Percentiles rank a stretch among this genome's conserved stretches.
These are phyloP conservation scores for Themeda triandra DNA, from an alignment of 176 grass and related monocot genomes.

Conservation along the genomic window DNA sequence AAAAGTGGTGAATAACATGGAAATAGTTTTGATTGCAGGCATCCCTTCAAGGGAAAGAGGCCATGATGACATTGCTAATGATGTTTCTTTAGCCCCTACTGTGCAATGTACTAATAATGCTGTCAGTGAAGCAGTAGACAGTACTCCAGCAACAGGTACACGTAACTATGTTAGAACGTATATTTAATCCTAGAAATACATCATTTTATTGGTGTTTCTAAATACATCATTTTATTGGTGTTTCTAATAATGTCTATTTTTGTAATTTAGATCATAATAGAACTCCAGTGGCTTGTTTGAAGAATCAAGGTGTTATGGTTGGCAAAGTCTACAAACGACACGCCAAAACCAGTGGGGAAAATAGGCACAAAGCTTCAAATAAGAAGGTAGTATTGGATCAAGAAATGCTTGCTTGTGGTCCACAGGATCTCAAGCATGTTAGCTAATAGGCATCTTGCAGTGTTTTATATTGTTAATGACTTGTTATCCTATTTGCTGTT, in stretches of 20 bases:
- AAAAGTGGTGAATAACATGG: neutral
- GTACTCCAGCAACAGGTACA: neutral
- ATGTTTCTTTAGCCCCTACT: neutral
- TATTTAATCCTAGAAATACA: conserved; percentile 1
- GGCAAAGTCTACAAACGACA: too few relatives aligned
- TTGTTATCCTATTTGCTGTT: neutral
- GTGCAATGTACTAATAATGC: neutral
- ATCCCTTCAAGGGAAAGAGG: neutral
- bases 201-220: too few relatives aligned
- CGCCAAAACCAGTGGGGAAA: neutral
- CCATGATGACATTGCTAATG: neutral
- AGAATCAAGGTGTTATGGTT: conserved; percentile 1
- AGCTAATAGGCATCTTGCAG: conserved; percentile 1
- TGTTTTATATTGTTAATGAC: neutral
- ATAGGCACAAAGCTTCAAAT: neutral
- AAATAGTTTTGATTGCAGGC: neutral
- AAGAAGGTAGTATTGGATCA: conserved; percentile 19
- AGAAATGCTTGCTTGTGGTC: neutral
- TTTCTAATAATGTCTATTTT: conserved; percentile 16
- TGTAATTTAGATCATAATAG: conserved; percentile 6
- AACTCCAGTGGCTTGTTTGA: neutral
- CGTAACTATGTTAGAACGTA: neutral
- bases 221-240: neutral
- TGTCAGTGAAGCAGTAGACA: neutral
- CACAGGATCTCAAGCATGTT: neutral